Base-by-base conservation (phyloP, 2,329 filamentous ascomycete species). In the Penicillium oxalicum region DNA sequence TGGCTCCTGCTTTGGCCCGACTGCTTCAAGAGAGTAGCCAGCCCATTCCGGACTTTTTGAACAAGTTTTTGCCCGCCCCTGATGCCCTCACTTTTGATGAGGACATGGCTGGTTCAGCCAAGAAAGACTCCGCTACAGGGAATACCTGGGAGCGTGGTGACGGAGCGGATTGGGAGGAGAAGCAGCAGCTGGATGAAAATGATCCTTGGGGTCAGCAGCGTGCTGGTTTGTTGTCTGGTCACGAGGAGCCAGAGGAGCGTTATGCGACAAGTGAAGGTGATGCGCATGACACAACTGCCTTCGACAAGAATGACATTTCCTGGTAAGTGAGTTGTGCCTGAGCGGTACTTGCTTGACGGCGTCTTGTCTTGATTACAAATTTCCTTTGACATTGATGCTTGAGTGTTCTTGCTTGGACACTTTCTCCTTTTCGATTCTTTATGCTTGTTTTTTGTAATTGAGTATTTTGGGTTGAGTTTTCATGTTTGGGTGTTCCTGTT, bases 1-100 rank as follows among this genome's bases (percentile, higher is more conserved):
- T 97, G 37, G 89, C 79, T 0, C 76, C 79, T 8, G 82, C 86
- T 1, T 75, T 98, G 0, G 87, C 88, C 34, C 90, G 91, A 65
- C 83, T 88, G 5, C 76, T 98, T 0, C 63, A 95, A 0, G 91
- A 97, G 70, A 87, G 82, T 4, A 77, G 82, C 4, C 89, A 95
- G 69, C 70, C 75, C 0, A 71, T 98, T 26, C 93, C 93, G 0
- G 87, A 94, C 0, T 97, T 97, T 64, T 78, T 97, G 0, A 65
- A 85, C 56, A 55, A 74, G 0, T 82, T 81, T 64, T 79, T 65
- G 47, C 74, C 74, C 0, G 62, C 66, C 1, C 65, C 68, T 5
- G 57, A 66, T 50, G 29, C 68, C 6, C 48, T 79, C 5, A 63
- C 69, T 3, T 83, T 79, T 53, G 70, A 80, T 4, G 29, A 32